Evolutionary conservation across 2,329 filamentous ascomycete genomes (phyloP).

Genomic region (Trichoderma sp.): DNA sequence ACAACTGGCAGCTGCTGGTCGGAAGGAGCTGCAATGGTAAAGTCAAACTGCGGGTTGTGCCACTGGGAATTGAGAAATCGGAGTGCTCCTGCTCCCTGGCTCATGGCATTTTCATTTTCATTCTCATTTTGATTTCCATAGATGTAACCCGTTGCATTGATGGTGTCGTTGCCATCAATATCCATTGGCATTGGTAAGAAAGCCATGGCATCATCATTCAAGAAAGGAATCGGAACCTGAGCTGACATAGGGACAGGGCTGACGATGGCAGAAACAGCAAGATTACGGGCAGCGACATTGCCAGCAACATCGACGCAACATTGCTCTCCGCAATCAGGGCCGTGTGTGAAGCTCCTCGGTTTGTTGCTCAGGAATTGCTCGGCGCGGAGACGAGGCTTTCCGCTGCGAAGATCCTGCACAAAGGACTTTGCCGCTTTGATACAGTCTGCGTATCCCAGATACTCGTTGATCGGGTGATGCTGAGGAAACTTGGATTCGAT

Average conservation of each 20-base stretch:
- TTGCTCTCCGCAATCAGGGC: neutral
- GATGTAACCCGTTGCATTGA: neutral
- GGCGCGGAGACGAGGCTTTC: neutral
- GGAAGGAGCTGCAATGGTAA: neutral
- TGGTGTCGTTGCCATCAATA: neutral
- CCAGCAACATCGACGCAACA: neutral
- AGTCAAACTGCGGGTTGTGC: neutral
- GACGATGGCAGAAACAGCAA: neutral
- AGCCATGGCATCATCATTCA: neutral
- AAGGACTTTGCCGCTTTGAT: neutral
- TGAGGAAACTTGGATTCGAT: neutral
- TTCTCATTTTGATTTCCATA: neutral
- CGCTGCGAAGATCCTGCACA: neutral
- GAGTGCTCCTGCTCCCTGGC: neutral
- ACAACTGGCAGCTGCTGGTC: neutral
- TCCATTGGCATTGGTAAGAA: neutral
- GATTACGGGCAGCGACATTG: neutral
- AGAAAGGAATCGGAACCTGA: neutral
- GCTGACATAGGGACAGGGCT: neutral
- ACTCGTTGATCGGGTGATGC: neutral
- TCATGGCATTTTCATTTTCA: neutral
- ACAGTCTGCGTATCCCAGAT: neutral
- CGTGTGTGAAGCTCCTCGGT: neutral
- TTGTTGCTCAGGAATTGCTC: neutral
- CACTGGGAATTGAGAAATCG: neutral